Evolutionary conservation across 768 basidiomycete genomes (phyloP).

Genomic region (Leccinum barrowsii): DNA sequence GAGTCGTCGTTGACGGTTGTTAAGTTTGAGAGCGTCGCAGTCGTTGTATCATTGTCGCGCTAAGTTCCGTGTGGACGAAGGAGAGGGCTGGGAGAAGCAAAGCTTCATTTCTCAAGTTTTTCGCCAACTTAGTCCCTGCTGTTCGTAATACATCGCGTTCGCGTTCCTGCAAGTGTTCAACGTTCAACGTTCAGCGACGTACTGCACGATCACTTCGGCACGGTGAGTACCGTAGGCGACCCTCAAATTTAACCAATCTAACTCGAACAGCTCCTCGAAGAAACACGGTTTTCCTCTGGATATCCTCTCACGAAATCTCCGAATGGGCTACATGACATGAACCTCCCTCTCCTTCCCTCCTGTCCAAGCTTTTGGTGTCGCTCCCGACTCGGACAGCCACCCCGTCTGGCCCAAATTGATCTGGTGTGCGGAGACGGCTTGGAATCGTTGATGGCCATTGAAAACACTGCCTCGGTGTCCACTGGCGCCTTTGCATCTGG

Average conservation of each 20-base stretch:
- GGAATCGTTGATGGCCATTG: not conserved
- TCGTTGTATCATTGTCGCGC: no score
- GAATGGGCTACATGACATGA: slow-evolving; percentile 88
- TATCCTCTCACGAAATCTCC: slow-evolving; percentile 89
- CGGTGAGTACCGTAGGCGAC: slow-evolving; percentile 64
- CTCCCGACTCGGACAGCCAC: slow-evolving; percentile 21
- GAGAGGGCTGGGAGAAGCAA: no score
- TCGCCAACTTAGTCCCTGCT: not conserved
- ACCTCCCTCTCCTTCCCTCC: slow-evolving; percentile 80
- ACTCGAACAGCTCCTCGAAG: slow-evolving; percentile 72
- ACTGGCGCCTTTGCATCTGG: slow-evolving; percentile 64
- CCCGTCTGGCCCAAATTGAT: slow-evolving; percentile 23
- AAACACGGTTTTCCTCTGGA: slow-evolving; percentile 90
- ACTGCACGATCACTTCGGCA: slow-evolving; percentile 81
- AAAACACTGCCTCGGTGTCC: slow-evolving; percentile 26
- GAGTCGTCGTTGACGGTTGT: no score
- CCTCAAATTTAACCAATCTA: slow-evolving; percentile 65
- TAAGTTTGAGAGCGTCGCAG: no score
- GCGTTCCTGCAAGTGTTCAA: slow-evolving; percentile 63
- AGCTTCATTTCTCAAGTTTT: not conserved
- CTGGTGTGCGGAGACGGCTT: slow-evolving; percentile 12
- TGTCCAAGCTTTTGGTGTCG: slow-evolving; percentile 61
- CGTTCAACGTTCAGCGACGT: slow-evolving; percentile 52
- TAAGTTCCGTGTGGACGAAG: no score
- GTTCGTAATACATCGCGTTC: slow-evolving; percentile 81